A percentile compares a stretch with the other conserved stretches of the same genome.
These are phyloP conservation scores for Herpotrichia juniperi DNA, from an alignment of 2,329 filamentous ascomycete genomes.

Conservation along the genomic window DNA sequence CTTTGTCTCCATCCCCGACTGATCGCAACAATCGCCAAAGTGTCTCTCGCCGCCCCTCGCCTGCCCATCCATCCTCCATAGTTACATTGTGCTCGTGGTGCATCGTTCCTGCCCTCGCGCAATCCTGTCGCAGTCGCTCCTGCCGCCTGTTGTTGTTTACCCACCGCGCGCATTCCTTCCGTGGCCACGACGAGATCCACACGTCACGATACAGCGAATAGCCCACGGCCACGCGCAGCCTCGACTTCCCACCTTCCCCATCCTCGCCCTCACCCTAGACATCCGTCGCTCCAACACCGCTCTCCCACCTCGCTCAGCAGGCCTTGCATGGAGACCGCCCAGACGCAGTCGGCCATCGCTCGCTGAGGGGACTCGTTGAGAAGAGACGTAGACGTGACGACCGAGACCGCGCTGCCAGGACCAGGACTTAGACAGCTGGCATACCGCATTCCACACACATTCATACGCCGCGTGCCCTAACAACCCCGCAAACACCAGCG, in stretches of 20 bases:
- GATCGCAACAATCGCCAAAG: slow-evolving; percentile 28
- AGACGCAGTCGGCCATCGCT: slow-evolving; percentile 32
- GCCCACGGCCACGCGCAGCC: slow-evolving; percentile 19
- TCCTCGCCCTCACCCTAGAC: neutral
- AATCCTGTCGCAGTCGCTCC: slow-evolving; percentile 18
- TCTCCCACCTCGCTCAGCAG: slow-evolving; percentile 11
- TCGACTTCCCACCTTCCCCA: slow-evolving; percentile 4
- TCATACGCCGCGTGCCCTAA: slow-evolving; percentile 25
- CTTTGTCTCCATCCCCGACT: slow-evolving; percentile 30
- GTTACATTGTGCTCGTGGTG: neutral
- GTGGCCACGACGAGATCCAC: slow-evolving; percentile 24
- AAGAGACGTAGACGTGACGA: slow-evolving; percentile 25
- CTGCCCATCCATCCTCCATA: neutral
- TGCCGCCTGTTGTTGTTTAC: slow-evolving; percentile 27
- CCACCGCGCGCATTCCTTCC: slow-evolving; percentile 25
- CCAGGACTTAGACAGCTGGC: slow-evolving; percentile 11
- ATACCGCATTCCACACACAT: slow-evolving; percentile 34
- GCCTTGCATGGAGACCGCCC: slow-evolving; percentile 43
- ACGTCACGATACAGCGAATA: slow-evolving; percentile 32
- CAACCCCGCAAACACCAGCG: slow-evolving; percentile 17
- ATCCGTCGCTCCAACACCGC: neutral
- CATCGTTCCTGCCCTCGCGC: slow-evolving; percentile 13
- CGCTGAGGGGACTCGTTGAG: slow-evolving; percentile 33
- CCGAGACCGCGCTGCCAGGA: slow-evolving; percentile 14
- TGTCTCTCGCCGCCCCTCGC: neutral